phyloP scores from a whole-genome alignment of 257 asterid genomes.

The Schizonepeta tenuifolia region DNA sequence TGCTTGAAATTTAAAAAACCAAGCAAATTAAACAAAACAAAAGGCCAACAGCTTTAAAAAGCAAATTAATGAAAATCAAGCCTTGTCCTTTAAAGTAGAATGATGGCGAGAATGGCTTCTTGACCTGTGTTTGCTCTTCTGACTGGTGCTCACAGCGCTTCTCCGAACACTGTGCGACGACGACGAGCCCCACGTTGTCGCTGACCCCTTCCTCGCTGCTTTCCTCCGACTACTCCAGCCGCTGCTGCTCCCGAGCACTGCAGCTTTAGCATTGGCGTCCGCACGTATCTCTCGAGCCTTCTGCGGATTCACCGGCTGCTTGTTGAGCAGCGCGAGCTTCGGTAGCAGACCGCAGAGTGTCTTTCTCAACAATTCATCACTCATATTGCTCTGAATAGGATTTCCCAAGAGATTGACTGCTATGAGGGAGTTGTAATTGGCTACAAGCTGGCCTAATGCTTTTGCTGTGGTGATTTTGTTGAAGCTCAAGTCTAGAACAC shows the following conservation, averaged over 20 bases:
- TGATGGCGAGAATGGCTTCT: slow-evolving; percentile 42
- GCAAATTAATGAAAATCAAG: slow-evolving; percentile 15
- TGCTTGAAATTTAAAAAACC: slow-evolving; percentile 1
- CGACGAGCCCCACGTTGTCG: slow-evolving; percentile 42
- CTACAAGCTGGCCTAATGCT: slow-evolving; percentile 85
- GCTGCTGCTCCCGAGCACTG: slow-evolving; percentile 48
- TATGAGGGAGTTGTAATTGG: slow-evolving; percentile 66
- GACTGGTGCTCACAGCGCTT: slow-evolving; percentile 43
- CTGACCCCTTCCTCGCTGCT: slow-evolving; percentile 42
- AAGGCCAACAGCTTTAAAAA: slow-evolving; percentile 7
- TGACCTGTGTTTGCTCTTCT: slow-evolving; percentile 51
- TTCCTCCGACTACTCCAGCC: slow-evolving; percentile 47
- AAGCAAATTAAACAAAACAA: not conserved
- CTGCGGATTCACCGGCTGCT: slow-evolving; percentile 60
- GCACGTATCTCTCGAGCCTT: slow-evolving; percentile 63
- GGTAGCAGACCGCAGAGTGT: slow-evolving; percentile 66
- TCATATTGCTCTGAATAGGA: slow-evolving; percentile 70
- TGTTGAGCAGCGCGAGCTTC: slow-evolving; percentile 63
- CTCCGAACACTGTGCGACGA: slow-evolving; percentile 39
- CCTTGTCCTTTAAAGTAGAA: slow-evolving; percentile 29
- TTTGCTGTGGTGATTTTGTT: slow-evolving; percentile 78
- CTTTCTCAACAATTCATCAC: slow-evolving; percentile 70
- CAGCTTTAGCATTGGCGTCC: slow-evolving; percentile 66
- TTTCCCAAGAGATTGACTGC: slow-evolving; percentile 80
- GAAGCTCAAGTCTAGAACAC: slow-evolving; percentile 77